These are phyloP conservation scores for Begonia peltatifolia DNA, from an alignment of 306 rosid species.

Conservation along the genomic window DNA sequence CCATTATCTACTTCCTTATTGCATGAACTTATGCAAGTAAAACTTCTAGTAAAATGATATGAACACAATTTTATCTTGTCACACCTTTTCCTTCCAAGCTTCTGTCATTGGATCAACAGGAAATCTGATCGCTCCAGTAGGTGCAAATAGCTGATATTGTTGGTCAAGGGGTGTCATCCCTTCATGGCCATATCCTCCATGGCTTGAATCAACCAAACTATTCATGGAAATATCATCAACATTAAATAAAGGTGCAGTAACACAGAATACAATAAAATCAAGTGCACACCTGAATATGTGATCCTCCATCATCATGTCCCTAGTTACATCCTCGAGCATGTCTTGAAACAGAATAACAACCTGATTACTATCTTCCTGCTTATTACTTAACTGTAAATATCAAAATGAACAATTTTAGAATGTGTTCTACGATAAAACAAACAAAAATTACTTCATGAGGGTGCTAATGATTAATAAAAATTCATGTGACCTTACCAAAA, in stretches of 20 bases:
- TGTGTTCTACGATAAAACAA: neutral
- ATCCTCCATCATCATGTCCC: conserved; percentile 94
- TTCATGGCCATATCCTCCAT: conserved; percentile 55
- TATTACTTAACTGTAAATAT: conserved; percentile 52
- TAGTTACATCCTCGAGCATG: conserved; percentile 88
- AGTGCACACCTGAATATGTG: conserved; percentile 45
- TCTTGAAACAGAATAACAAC: conserved; percentile 93
- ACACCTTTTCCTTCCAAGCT: conserved; percentile 94
- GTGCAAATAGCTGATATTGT: conserved; percentile 80
- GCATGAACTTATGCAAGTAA: neutral
- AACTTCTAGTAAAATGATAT: neutral
- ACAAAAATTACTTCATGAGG: neutral
- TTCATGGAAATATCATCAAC: conserved; percentile 10
- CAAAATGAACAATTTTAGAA: conserved; percentile 10
- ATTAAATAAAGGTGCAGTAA: neutral
- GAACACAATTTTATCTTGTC: conserved; percentile 1
- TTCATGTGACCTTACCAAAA: conserved; percentile 42
- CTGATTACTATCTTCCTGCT: conserved; percentile 55
- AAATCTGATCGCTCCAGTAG: conserved; percentile 82
- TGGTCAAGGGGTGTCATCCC: conserved; percentile 58
- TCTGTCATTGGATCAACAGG: conserved; percentile 57
- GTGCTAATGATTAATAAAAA: neutral
- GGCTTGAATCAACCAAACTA: conserved; percentile 66
- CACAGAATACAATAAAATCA: conserved; percentile 3
- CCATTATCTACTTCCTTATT: neutral